Evolutionary conservation across 2,329 filamentous ascomycete species (phyloP), one percentile per base, ranked within the genome.

Genomic region (Fusarium camptoceras): DNA sequence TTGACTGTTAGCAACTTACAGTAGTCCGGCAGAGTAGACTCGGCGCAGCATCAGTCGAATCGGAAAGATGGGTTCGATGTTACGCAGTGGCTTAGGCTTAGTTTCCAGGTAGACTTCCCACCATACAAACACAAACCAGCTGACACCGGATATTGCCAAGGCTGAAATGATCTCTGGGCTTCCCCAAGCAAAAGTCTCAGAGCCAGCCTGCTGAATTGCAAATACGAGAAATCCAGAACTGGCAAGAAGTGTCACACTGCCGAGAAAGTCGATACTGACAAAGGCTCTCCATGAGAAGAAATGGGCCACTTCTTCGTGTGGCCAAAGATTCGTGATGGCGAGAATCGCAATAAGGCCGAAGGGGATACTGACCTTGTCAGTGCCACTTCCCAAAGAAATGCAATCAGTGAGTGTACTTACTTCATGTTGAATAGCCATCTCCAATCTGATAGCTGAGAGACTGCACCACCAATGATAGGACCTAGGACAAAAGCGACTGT

Each of bases 361-460:
- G 0, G 86, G 86, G 24, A 87, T 80, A 67, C 85, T 87, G 58
- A 12, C n/a, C 10, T 10, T 28, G 64, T 74, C 58, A 76, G 43
- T 42, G n/a, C 10, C 30, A 28, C 24, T 22, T 22, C 20, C 22
- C 2, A 37, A 20, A 18, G 18, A 15, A 25, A n/a, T 6, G 18
- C 24, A 51, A 20, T 30, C 24, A 25, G 42, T 20, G 9, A 24
- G 16, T 14, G 11, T 22, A 70, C 83, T 47, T 77, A 89, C 87
- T 90, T 90, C 75, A 89, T 85, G 76, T 86, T 86, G 75, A 90
- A 90, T 41, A 90, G 82, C 81, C 87, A 88, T 53, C 85, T 81
- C 88, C 88, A 90, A 44, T 81, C 82, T 20, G 83, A 82, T 3
- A 82, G 77, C n/a, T 85, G 81, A 2, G 86, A 84, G 24, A 90